Percentiles rank a stretch among this genome's conserved stretches.
phyloP scores from a whole-genome alignment of 2,329 filamentous ascomycete genomes.

The Pseudogymnoascus sp. region DNA sequence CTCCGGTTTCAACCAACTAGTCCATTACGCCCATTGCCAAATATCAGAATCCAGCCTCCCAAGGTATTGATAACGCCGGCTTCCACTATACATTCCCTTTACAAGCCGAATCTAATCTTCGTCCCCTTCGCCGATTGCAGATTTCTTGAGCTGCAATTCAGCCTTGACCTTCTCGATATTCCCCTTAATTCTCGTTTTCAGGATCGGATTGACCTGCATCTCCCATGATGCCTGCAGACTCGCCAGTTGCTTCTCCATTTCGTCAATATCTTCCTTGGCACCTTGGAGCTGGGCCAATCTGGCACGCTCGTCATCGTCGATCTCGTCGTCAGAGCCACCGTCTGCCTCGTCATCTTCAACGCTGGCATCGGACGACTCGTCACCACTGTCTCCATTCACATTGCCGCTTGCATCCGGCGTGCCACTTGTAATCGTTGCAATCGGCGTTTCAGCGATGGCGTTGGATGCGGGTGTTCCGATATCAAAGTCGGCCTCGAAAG shows the following conservation, averaged over 20 bases:
- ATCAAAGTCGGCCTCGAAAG: constrained; percentile 30
- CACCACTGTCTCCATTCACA: constrained; percentile 28
- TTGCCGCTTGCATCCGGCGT: constrained; percentile 15
- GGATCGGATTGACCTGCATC: constrained; percentile 39
- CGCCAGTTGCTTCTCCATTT: constrained; percentile 44
- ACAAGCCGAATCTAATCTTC: constrained; percentile 19
- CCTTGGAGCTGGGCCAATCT: constrained; percentile 40
- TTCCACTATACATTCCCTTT: neutral
- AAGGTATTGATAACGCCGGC: constrained; percentile 3
- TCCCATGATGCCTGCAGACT: constrained; percentile 36
- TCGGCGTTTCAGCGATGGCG: constrained; percentile 21
- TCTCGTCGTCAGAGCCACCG: constrained; percentile 33
- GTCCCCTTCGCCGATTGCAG: constrained; percentile 30
- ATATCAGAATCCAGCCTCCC: neutral
- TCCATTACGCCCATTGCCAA: neutral
- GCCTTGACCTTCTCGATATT: constrained; percentile 43
- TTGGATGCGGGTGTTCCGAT: constrained; percentile 29
- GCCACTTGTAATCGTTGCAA: constrained; percentile 21
- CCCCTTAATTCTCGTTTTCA: constrained; percentile 41
- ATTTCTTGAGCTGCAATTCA: constrained; percentile 48
- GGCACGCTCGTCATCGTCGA: constrained; percentile 45
- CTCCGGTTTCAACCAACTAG: neutral
- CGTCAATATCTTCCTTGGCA: constrained; percentile 45
- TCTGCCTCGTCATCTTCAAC: constrained; percentile 37
- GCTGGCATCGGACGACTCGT: constrained; percentile 39